Evolutionary conservation across 768 basidiomycete species (phyloP).

Genomic region (Leccinum boreale): DNA sequence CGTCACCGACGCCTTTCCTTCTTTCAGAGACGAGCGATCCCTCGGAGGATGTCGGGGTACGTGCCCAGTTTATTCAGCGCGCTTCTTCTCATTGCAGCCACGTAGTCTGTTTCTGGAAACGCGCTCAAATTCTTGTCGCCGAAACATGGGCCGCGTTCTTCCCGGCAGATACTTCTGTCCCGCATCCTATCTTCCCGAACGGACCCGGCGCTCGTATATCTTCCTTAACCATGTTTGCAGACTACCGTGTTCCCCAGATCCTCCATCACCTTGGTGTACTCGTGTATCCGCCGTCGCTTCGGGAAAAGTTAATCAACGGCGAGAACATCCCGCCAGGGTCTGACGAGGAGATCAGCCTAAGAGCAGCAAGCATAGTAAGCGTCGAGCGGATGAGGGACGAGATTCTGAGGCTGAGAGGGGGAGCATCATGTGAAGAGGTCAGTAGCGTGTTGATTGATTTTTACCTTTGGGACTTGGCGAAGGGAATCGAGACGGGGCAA

Average conservation of each 20-base stretch:
- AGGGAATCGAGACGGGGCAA: slow-evolving; percentile 62
- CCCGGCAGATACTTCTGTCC: slow-evolving; percentile 41
- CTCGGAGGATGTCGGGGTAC: slow-evolving; percentile 60
- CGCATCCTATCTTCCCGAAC: slow-evolving; percentile 75
- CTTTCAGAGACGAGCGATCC: slow-evolving; percentile 67
- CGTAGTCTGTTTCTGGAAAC: slow-evolving; percentile 82
- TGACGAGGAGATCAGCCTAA: slow-evolving; percentile 71
- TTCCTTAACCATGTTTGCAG: slow-evolving; percentile 89
- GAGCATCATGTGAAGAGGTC: slow-evolving; percentile 28
- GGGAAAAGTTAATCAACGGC: slow-evolving; percentile 45
- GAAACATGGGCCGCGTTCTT: slow-evolving; percentile 93
- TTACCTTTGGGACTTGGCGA: slow-evolving; percentile 87
- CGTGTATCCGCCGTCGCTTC: slow-evolving; percentile 61
- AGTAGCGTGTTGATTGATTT: slow-evolving; percentile 88
- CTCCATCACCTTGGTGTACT: slow-evolving; percentile 80
- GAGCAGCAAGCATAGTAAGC: slow-evolving; percentile 75
- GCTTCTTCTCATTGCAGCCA: background rate
- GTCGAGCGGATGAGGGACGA: slow-evolving; percentile 71
- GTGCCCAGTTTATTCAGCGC: background rate
- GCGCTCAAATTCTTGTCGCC: slow-evolving; percentile 87
- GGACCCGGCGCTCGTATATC: slow-evolving; percentile 55
- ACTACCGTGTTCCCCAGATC: slow-evolving; percentile 90
- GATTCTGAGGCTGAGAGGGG: slow-evolving; percentile 38
- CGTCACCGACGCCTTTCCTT: slow-evolving; percentile 67
- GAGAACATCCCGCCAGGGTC: slow-evolving; percentile 51